These are phyloP conservation scores for Fagopyrum esculentum DNA, from an alignment of 148 eudicot species.

Conservation along the genomic window DNA sequence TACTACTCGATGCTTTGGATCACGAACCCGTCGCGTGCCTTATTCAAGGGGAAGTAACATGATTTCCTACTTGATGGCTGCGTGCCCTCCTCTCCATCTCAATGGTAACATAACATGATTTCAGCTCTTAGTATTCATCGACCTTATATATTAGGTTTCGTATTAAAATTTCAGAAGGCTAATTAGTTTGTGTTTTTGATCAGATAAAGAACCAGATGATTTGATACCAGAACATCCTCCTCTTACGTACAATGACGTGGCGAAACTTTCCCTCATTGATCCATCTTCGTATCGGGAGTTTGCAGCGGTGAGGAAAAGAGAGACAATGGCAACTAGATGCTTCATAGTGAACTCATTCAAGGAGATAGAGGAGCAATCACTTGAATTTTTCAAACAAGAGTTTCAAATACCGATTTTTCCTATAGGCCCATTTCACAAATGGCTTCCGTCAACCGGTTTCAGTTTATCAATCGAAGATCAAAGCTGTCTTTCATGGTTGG, in stretches of 20 bases:
- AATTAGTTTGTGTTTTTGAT: slow-evolving; percentile 4
- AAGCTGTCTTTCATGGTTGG: slow-evolving; percentile 32
- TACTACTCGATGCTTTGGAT: slow-evolving; percentile 9
- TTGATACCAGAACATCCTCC: slow-evolving; percentile 23
- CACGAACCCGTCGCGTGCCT: slow-evolving; percentile 26
- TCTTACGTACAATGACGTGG: slow-evolving; percentile 24
- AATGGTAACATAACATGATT: slow-evolving; percentile 13
- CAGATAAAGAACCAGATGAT: slow-evolving; percentile 20
- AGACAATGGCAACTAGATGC: slow-evolving; percentile 19
- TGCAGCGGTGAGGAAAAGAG: not conserved
- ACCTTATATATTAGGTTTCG: too few species aligned
- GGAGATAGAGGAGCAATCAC: slow-evolving; percentile 19
- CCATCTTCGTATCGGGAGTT: slow-evolving; percentile 11
- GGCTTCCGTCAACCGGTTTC: not conserved
- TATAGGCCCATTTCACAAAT: slow-evolving; percentile 31
- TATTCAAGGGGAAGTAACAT: slow-evolving; percentile 29
- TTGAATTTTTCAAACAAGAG: slow-evolving; percentile 1
- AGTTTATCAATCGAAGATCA: slow-evolving; percentile 20
- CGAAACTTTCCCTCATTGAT: slow-evolving; percentile 12
- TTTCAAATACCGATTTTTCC: slow-evolving; percentile 23
- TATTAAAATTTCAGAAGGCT: too few species aligned
- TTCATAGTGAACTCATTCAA: slow-evolving; percentile 30
- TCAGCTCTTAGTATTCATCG: too few species aligned
- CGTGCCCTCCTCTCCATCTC: slow-evolving; percentile 17
- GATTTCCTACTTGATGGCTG: not conserved